Evolutionary conservation across 192 early-diverging fungal genomes (phyloP).

Genomic region (Oehlia diaphana): DNA sequence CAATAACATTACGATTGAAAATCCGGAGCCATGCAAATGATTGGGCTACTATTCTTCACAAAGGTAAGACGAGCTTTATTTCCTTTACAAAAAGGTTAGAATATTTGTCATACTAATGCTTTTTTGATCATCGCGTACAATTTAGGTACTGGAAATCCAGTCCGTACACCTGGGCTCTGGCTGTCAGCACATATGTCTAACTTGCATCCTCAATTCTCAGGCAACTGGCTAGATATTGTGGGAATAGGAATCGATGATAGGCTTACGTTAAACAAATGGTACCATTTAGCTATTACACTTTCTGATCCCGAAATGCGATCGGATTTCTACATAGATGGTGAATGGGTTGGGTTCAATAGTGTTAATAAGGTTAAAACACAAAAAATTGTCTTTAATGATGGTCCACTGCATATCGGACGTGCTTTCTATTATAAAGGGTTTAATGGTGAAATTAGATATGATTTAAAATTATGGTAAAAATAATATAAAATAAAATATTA

Average conservation of each 20-base stretch:
- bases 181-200: background rate
- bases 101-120: background rate
- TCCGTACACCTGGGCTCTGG: background rate
- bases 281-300: constrained; percentile 17
- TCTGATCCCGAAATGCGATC: constrained; percentile 17
- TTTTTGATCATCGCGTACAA: background rate
- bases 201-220: constrained; percentile 8
- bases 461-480: background rate
- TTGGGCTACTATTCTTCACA: constrained; percentile 1
- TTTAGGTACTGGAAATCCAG: background rate
- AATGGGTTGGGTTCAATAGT: background rate
- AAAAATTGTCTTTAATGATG: constrained; percentile 11
- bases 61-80: too few species aligned
- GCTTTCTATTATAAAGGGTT: background rate
- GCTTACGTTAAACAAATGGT: constrained; percentile 23
- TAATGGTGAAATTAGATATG: constrained; percentile 22
- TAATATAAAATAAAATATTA: background rate
- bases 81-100: too few species aligned
- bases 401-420: constrained; percentile 14
- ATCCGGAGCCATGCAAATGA: background rate
- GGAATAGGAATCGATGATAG: background rate
- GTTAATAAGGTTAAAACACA: background rate
- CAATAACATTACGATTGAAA: background rate
- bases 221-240: background rate
- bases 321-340: constrained; percentile 14